A percentile compares a stretch with the other conserved stretches of the same genome.
Conservation (phyloP, 73 alveolate species). For the Stentor coeruleus region DNA sequence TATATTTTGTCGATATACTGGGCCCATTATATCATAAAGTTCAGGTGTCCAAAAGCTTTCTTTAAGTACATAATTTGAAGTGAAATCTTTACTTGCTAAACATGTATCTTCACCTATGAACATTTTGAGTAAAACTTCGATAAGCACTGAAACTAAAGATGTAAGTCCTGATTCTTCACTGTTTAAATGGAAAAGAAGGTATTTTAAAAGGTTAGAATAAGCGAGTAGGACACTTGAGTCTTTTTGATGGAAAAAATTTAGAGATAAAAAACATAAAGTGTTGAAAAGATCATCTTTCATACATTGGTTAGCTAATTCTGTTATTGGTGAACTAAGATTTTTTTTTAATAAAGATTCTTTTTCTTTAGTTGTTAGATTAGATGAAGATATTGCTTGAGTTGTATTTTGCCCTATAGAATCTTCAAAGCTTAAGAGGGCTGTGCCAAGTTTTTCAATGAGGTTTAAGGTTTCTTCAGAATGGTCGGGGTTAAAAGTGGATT, state of each 20-base stretch:
- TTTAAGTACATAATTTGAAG: constrained; percentile 70
- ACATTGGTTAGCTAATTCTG: constrained; percentile 60
- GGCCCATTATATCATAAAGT: constrained; percentile 54
- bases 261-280: constrained; percentile 64
- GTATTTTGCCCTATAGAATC: constrained; percentile 41
- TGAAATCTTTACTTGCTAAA: constrained; percentile 59
- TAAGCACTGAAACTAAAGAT: constrained; percentile 70
- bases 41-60: constrained; percentile 59
- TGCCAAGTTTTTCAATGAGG: constrained; percentile 30
- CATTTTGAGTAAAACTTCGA: constrained; percentile 63
- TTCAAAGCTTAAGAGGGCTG: constrained; percentile 34
- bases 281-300: constrained; percentile 73
- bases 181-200: constrained; percentile 72
- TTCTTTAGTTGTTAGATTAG: constrained; percentile 34
- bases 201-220: constrained; percentile 50
- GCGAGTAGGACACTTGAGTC: constrained; percentile 39
- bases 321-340: constrained; percentile 42
- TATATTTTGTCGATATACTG: constrained; percentile 67
- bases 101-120: constrained; percentile 83
- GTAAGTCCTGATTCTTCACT: constrained; percentile 75
- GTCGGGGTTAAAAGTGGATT: constrained; percentile 51
- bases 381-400: constrained; percentile 27
- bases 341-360: constrained; percentile 32
- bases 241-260: constrained; percentile 56
- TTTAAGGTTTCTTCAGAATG: constrained; percentile 25